A percentile compares a stretch with the other conserved stretches of the same genome.
These are phyloP conservation scores for Cryptococcus floricola DNA, from an alignment of 1,284 basidiomycete genomes.

Conservation along the genomic window DNA sequence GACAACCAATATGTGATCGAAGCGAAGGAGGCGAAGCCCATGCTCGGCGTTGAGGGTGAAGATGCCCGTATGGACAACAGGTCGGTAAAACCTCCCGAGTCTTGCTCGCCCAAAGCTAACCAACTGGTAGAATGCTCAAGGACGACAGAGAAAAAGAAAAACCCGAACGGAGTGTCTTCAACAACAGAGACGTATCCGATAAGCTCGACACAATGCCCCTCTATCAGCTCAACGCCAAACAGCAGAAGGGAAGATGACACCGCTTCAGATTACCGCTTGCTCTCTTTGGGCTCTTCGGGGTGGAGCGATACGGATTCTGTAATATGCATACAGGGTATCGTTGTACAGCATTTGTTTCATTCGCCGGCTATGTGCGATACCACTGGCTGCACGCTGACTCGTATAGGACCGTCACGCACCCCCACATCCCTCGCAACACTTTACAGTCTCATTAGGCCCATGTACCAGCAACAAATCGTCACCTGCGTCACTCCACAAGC, in stretches of 20 bases:
- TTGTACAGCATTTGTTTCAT: too few species aligned
- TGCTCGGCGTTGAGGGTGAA: constrained; percentile 81
- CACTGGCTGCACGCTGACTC: too few species aligned
- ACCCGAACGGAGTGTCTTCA: constrained; percentile 55
- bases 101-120: not conserved
- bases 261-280: not conserved
- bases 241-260: not conserved
- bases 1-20: constrained; percentile 96
- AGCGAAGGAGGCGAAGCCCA: constrained; percentile 84
- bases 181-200: constrained; percentile 38
- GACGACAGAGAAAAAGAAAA: constrained; percentile 62
- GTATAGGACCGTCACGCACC: too few species aligned
- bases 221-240: not conserved
- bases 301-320: not conserved
- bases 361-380: too few species aligned
- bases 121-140: constrained; percentile 59
- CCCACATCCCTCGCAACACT: too few species aligned
- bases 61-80: constrained; percentile 81
- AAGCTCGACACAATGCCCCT: constrained; percentile 34
- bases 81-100: constrained; percentile 52
- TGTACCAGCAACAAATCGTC: too few species aligned
- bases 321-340: too few species aligned
- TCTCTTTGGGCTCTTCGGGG: not conserved
- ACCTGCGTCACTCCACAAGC: too few species aligned
- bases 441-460: too few species aligned